These are phyloP conservation scores for Citrus sinensis DNA, from an alignment of 345 rosid genomes.

Conservation along the genomic window DNA sequence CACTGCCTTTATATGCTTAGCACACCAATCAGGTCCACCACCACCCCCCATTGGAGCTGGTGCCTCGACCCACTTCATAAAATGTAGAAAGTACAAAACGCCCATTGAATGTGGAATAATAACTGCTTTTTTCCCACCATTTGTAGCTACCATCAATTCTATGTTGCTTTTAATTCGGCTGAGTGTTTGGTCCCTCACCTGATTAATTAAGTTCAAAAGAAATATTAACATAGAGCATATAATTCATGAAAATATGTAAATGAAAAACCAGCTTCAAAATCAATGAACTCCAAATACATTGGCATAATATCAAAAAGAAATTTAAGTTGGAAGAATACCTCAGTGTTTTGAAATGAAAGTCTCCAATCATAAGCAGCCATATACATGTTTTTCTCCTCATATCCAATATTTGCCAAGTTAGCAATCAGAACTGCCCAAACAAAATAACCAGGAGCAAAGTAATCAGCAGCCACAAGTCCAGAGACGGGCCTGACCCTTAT, in stretches of 20 bases:
- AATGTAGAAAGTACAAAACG: slow-evolving; percentile 65
- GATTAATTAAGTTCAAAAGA: slow-evolving; percentile 18
- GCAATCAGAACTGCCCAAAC: slow-evolving; percentile 83
- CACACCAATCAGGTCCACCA: slow-evolving; percentile 72
- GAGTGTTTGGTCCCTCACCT: slow-evolving; percentile 62
- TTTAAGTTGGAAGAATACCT: slow-evolving; percentile 33
- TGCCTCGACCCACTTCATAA: slow-evolving; percentile 81
- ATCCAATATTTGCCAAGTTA: slow-evolving; percentile 67
- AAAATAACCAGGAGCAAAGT: slow-evolving; percentile 73
- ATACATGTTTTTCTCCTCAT: slow-evolving; percentile 75
- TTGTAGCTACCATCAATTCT: slow-evolving; percentile 70
- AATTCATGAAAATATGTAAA: no score
- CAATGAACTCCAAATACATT: neutral
- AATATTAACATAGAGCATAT: neutral
- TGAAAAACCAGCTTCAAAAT: neutral
- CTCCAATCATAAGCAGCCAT: slow-evolving; percentile 88
- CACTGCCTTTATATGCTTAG: slow-evolving; percentile 60
- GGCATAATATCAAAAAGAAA: neutral
- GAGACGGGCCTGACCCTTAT: slow-evolving; percentile 67
- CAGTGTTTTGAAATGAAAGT: slow-evolving; percentile 65
- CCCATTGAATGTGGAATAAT: slow-evolving; percentile 80
- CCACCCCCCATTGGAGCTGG: slow-evolving; percentile 76
- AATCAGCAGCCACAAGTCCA: slow-evolving; percentile 81
- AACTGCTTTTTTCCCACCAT: slow-evolving; percentile 57
- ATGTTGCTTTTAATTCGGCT: slow-evolving; percentile 69